A percentile compares a stretch with the other conserved stretches of the same genome.
Conservation (phyloP, 805 yeast genomes). For the Diddensiella transvaalensis region DNA sequence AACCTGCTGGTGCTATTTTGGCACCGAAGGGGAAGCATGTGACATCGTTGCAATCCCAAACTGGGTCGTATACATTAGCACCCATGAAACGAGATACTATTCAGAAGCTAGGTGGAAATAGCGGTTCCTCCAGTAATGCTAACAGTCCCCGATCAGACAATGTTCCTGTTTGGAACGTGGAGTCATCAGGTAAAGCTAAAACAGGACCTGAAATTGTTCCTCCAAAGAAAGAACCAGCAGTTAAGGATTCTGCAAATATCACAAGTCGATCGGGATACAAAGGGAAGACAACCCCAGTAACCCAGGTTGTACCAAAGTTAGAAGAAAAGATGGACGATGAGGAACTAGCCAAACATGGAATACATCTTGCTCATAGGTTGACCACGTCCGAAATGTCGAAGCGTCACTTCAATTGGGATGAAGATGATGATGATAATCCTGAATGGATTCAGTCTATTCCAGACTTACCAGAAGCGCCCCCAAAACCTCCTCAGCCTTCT, state of each 20-base stretch:
- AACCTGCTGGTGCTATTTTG: conserved; percentile 11
- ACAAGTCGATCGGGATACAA: not conserved
- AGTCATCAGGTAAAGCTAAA: conserved; percentile 2
- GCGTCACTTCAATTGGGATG: conserved; percentile 36
- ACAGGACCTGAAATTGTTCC: conserved; percentile 3
- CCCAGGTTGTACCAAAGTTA: no score
- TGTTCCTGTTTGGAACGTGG: conserved; percentile 23
- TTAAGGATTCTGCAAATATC: not conserved
- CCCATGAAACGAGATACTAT: conserved; percentile 22
- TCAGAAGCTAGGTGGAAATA: conserved; percentile 5
- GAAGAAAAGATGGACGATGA: no score
- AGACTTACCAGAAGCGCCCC: conserved; percentile 1
- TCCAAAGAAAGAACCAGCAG: conserved; percentile 1
- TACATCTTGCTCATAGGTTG: conserved; percentile 33
- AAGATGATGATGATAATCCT: conserved; percentile 35
- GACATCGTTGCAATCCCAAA: conserved; percentile 24
- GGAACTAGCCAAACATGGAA: conserved; percentile 35
- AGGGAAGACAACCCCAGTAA: not conserved
- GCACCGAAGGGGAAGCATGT: conserved; percentile 9
- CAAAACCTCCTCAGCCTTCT: not conserved
- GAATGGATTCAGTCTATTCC: conserved; percentile 19
- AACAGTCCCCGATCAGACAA: conserved; percentile 20
- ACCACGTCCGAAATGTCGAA: conserved; percentile 22
- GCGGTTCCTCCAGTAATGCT: conserved; percentile 19
- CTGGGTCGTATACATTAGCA: conserved; percentile 29